A percentile compares a stretch with the other conserved stretches of the same genome.
Evolutionary conservation across 1,139 yeast genomes (phyloP).

Genomic region (Saccharomyces hybrid): DNA sequence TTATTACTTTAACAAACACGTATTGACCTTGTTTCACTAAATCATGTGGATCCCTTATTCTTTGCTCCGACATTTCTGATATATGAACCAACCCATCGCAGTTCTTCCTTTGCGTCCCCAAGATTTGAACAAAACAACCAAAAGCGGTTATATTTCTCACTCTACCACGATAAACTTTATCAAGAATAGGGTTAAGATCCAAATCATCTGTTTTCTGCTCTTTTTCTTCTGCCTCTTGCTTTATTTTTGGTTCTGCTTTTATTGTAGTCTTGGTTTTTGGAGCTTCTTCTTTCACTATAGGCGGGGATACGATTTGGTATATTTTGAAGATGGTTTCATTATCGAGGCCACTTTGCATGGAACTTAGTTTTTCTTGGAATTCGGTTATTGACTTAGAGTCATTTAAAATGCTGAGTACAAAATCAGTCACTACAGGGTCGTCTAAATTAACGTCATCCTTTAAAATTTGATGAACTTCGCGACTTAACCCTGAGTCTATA

Average conservation of each 20-base stretch:
- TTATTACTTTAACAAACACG: constrained; percentile 57
- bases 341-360: constrained; percentile 61
- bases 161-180: constrained; percentile 50
- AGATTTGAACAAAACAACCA: constrained; percentile 69
- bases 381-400: constrained; percentile 32
- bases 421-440: constrained; percentile 50
- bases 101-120: constrained; percentile 33
- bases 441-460: constrained; percentile 25
- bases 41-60: constrained; percentile 55
- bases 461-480: neutral
- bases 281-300: neutral
- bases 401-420: constrained; percentile 44
- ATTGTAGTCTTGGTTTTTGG: neutral
- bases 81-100: constrained; percentile 69
- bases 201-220: constrained; percentile 8
- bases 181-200: constrained; percentile 35
- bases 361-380: constrained; percentile 41
- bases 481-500: neutral
- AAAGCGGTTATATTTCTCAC: constrained; percentile 55
- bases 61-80: constrained; percentile 50
- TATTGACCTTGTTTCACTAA: constrained; percentile 49
- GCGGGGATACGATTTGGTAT: constrained; percentile 8
- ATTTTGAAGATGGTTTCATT: constrained; percentile 38
- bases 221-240: neutral
- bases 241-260: neutral